A percentile compares a stretch with the other conserved stretches of the same genome.
Evolutionary conservation across 148 eudicot genomes (phyloP).

Genomic region (Diospyros kaki): DNA sequence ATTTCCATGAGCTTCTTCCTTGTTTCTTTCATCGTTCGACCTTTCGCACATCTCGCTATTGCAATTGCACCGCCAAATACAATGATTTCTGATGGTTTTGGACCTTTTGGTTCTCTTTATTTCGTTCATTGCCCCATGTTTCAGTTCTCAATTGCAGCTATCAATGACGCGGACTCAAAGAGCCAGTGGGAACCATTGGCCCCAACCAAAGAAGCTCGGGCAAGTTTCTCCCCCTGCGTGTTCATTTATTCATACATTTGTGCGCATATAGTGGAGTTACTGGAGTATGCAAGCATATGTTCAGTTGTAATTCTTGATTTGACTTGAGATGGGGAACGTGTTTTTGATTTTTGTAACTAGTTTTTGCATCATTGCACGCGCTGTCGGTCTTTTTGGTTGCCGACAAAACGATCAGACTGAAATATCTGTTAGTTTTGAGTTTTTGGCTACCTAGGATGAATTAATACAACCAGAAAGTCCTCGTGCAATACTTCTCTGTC

Average conservation of each 20-base stretch:
- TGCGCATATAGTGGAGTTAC: not conserved
- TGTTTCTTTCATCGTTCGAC: not conserved
- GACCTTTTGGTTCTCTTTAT: not conserved
- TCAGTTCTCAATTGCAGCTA: conserved; percentile 91
- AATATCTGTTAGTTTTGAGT: not conserved
- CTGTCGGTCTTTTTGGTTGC: not conserved
- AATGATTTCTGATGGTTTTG: not conserved
- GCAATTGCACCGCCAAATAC: not conserved
- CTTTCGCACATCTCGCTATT: not conserved
- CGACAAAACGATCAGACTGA: not conserved
- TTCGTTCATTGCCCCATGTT: not conserved
- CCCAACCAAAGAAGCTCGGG: conserved; percentile 99
- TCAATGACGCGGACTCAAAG: conserved; percentile 73
- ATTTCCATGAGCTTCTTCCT: not conserved
- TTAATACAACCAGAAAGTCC: not conserved
- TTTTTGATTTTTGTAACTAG: not conserved
- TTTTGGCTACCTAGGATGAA: not conserved
- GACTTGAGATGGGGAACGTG: not conserved
- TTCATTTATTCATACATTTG: not conserved
- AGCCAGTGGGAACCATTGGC: conserved; percentile 88
- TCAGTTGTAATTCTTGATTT: not conserved
- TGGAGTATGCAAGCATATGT: not conserved
- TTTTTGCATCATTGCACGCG: not conserved
- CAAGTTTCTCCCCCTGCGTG: not conserved
- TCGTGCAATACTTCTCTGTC: not conserved